Evolutionary conservation across 2,329 filamentous ascomycete genomes (phyloP).

Genomic region (Neophaeococcomyces mojaviensis): DNA sequence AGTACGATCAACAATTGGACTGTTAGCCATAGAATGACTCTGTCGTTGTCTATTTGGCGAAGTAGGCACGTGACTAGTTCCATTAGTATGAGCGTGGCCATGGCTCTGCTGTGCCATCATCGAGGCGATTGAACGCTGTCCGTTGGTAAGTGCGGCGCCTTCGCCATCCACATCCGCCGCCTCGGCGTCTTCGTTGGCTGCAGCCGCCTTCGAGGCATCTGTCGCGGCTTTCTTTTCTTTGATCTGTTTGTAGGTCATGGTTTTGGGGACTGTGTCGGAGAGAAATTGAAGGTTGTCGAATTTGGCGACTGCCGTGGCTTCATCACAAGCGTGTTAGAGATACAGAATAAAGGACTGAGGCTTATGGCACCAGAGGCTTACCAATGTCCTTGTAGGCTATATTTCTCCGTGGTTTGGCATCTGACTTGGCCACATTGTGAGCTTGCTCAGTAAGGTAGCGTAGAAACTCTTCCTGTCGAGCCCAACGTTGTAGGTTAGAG

Average conservation of each 20-base stretch:
- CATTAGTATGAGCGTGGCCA: constrained; percentile 3
- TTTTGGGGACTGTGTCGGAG: constrained; percentile 81
- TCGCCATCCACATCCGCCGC: constrained; percentile 21
- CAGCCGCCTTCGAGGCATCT: constrained; percentile 14
- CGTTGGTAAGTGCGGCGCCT: constrained; percentile 23
- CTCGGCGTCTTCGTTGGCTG: constrained; percentile 24
- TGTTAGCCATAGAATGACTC: constrained; percentile 2
- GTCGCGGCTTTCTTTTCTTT: constrained; percentile 50
- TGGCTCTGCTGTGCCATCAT: constrained; percentile 3
- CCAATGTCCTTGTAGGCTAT: constrained; percentile 93
- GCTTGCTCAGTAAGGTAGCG: constrained; percentile 81
- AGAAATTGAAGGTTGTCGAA: constrained; percentile 95
- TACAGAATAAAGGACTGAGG: not conserved
- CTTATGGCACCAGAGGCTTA: constrained; percentile 34
- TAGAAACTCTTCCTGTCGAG: constrained; percentile 77
- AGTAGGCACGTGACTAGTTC: not conserved
- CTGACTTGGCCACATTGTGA: constrained; percentile 80
- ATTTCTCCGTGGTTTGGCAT: constrained; percentile 84
- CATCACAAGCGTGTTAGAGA: constrained; percentile 1
- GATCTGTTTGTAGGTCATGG: constrained; percentile 69
- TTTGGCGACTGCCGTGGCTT: constrained; percentile 75
- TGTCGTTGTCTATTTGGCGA: constrained; percentile 2
- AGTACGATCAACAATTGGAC: constrained; percentile 40
- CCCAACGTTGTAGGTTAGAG: not conserved
- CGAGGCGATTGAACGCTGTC: constrained; percentile 13